Base-by-base conservation (phyloP, 78 protist genomes). In the Acrasis kona region DNA sequence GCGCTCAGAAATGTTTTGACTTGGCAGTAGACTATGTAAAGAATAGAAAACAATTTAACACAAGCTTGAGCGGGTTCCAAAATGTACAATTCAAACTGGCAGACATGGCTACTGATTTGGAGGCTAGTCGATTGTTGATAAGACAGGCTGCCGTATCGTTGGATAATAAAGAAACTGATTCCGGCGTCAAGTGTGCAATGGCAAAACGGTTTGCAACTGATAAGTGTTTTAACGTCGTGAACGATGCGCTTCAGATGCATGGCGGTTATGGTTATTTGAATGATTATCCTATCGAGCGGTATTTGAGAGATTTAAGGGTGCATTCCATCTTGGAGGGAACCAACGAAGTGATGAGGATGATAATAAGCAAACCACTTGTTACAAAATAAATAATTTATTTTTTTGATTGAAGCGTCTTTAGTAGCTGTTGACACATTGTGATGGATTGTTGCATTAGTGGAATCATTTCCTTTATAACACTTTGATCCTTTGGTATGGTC, bases 251-350 rank as follows among this genome's bases (percentile, higher is more conserved):
- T 31, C 97, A 94, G 78, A 8, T 91, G 5, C 85, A 78, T 34
- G 97, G 97, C 28, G 97, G 97, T 32, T 91, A 91, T 78, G 97
- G 97, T 7, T 94, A 94, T 78, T 81, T 91, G 12, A 81, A 86
- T 65, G 96, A 91, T 68, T 93, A 89, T 74, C 84, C 70, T 31
- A 3, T 87, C 32, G 92, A 95, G 67, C 77, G 92, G 69, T 89
- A 36, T 65, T 83, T 95, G 30, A 87, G 98, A 41, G 97, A 95
- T 73, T 10, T 74, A 27, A 85, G 98, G 12, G 98, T 95, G n/a
- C 95, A 95, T 72, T 83, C 88, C 68, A 95, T 95, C 58, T 72
- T 95, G 27, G 98, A 95, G 71, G 97, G 92, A 37, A 83, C 93
- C 42, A 86, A 83, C 72, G 91, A 89, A 76, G 75, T 89, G n/a